Conservation (phyloP, 202 grass and related monocot species). For the Digitaria exilis region DNA sequence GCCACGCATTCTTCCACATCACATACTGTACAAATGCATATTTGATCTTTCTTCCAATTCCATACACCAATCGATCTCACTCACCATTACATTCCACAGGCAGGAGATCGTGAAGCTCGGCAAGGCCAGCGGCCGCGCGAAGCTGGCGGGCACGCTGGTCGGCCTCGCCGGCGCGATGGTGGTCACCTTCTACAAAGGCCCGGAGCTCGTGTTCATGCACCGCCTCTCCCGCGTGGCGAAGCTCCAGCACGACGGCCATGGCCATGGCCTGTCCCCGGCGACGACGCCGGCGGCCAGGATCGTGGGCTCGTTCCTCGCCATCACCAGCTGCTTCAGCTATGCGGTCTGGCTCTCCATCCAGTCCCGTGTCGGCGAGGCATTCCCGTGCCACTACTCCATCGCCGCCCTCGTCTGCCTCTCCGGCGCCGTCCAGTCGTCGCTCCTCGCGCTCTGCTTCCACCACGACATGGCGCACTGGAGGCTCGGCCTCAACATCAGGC, state of each 20-base stretch:
- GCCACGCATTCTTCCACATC: not conserved
- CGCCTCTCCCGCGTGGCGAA: constrained; percentile 11
- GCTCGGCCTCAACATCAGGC: constrained; percentile 55
- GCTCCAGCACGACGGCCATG: not conserved
- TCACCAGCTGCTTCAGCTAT: constrained; percentile 60
- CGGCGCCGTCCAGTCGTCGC: constrained; percentile 46
- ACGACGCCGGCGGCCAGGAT: not conserved
- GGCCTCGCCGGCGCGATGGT: constrained; percentile 63
- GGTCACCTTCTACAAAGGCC: constrained; percentile 65
- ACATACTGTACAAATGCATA: no score
- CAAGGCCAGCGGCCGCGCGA: constrained; percentile 47
- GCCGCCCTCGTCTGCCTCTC: constrained; percentile 58
- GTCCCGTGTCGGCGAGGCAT: constrained; percentile 47
- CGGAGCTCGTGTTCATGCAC: constrained; percentile 38
- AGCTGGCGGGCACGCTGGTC: constrained; percentile 55
- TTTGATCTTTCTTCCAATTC: not conserved
- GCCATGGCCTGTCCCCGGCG: not conserved
- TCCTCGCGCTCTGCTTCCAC: constrained; percentile 40
- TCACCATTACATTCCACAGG: constrained; percentile 14
- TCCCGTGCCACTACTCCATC: constrained; percentile 67
- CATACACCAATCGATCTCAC: not conserved
- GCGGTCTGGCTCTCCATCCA: constrained; percentile 59
- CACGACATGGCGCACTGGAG: constrained; percentile 38
- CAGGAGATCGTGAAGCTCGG: constrained; percentile 47
- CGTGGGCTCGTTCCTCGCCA: constrained; percentile 51